phyloP scores from a whole-genome alignment of 768 basidiomycete species.

The Naganishia onofrii region DNA sequence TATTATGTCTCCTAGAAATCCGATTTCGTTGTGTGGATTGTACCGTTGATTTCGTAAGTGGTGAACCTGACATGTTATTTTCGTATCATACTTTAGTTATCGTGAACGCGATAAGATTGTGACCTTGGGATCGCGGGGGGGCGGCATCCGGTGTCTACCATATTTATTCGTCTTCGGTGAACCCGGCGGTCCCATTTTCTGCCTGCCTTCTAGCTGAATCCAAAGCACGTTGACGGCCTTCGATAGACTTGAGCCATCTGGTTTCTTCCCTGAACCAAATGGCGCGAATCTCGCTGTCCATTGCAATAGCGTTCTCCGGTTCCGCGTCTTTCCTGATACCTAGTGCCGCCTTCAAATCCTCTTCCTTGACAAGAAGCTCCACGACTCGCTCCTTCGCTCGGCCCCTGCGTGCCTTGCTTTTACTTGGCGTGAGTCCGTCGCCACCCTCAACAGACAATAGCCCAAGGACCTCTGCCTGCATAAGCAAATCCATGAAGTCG shows the following conservation, averaged over 20 bases:
- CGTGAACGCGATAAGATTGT: neutral
- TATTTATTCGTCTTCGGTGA: constrained; percentile 19
- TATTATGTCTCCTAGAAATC: neutral
- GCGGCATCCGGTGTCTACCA: no score
- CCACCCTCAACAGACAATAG: constrained; percentile 39
- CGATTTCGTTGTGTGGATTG: neutral
- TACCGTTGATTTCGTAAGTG: neutral
- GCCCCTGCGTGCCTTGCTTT: constrained; percentile 16
- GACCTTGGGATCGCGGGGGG: neutral
- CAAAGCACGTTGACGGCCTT: constrained; percentile 15
- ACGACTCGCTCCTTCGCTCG: constrained; percentile 25
- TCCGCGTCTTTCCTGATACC: constrained; percentile 15
- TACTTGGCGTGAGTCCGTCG: constrained; percentile 7
- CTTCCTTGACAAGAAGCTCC: constrained; percentile 30
- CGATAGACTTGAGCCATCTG: constrained; percentile 18
- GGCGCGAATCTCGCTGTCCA: constrained; percentile 30
- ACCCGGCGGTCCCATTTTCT: constrained; percentile 3
- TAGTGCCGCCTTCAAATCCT: constrained; percentile 25
- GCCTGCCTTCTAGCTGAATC: constrained; percentile 1
- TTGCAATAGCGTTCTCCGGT: constrained; percentile 9
- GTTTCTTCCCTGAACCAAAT: constrained; percentile 31
- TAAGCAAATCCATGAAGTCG: constrained; percentile 51
- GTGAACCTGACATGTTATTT: neutral
- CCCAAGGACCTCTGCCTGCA: constrained; percentile 49
- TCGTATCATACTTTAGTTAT: neutral